Evolutionary conservation across 352 stramenopile genomes (phyloP), one percentile per base, ranked within the genome.

Genomic region (Globisporangium takayamanum): DNA sequence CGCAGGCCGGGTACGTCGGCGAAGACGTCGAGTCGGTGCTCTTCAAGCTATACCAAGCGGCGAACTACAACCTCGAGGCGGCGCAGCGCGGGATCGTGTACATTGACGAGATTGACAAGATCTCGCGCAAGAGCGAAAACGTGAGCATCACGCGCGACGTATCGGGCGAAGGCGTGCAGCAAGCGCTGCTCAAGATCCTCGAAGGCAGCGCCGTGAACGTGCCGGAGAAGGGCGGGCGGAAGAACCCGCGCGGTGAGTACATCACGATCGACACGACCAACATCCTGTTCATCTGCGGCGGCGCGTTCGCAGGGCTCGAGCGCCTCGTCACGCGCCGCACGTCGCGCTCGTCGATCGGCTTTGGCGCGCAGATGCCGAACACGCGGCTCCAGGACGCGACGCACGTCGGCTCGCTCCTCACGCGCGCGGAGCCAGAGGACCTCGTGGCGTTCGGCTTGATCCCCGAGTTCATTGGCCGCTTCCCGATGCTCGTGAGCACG

Each of bases 71-170:
- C 68, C 69, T 99, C 45, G 94, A 98, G 63, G 78, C 85, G 26
- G 96, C 94, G 56, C 92, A 99, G 76, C 84, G 88, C 58, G 97
- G 97, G 44, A 99, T 99, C 64, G 96, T 93, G 28, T 99, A 99
- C 76, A 97, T 99, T 67, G 97, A 99, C 64, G 96, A 99, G 71
- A 98, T 98, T 57, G 97, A 99, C 80, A 99, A 99, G 73, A 98
- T 98, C 67, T 89, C 87, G 36, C 79, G 84, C 30, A 95, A 92
- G 63, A 89, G 78, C 61, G 86, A 91, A 60, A 91, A 88, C 69
- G 85, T 89, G 64, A 76, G 92, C 84, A 98, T 98, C 64, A 98
- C 95, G 57, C 87, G 97, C 22, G 97, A 99, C 74, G 96, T 99
- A 30, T 98, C 89, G 52, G 97, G 97, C 14, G 96, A 99, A 73